Percentiles rank a stretch among this genome's conserved stretches.
Conservation (phyloP, 2,329 filamentous ascomycete species). For the Ilyonectria robusta region DNA sequence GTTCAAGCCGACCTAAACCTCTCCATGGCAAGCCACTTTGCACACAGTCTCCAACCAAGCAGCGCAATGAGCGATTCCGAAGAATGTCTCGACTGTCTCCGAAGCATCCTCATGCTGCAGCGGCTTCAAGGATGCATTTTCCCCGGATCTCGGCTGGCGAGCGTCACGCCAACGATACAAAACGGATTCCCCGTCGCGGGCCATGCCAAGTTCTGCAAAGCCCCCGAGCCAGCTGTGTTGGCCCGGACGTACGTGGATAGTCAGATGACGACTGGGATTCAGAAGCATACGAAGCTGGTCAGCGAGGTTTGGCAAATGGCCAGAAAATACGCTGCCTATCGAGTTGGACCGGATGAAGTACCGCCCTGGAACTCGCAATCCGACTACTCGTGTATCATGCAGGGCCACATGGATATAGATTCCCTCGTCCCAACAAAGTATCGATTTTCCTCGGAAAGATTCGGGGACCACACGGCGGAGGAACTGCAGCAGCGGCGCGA, state of each 20-base stretch:
- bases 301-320: slow-evolving; percentile 64
- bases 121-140: slow-evolving; percentile 55
- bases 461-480: slow-evolving; percentile 57
- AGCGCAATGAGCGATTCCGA: slow-evolving; percentile 35
- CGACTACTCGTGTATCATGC: slow-evolving; percentile 66
- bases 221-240: neutral
- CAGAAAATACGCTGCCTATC: slow-evolving; percentile 61
- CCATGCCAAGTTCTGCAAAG: neutral
- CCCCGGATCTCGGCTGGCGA: slow-evolving; percentile 11
- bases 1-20: slow-evolving; percentile 43
- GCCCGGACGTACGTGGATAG: neutral
- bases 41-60: slow-evolving; percentile 36
- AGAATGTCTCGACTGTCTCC: slow-evolving; percentile 52
- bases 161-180: neutral
- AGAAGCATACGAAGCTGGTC: slow-evolving; percentile 38
- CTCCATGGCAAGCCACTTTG: slow-evolving; percentile 40
- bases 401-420: slow-evolving; percentile 66
- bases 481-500: slow-evolving; percentile 61
- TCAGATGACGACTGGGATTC: neutral
- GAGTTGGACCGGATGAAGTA: slow-evolving; percentile 58
- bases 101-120: slow-evolving; percentile 59
- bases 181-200: neutral
- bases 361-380: slow-evolving; percentile 62
- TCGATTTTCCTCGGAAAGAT: slow-evolving; percentile 63
- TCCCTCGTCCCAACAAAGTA: slow-evolving; percentile 65